Evolutionary conservation across 352 stramenopile genomes (phyloP), one percentile per base, ranked within the genome.

Genomic region (Phytopythium chamaehyphon): DNA sequence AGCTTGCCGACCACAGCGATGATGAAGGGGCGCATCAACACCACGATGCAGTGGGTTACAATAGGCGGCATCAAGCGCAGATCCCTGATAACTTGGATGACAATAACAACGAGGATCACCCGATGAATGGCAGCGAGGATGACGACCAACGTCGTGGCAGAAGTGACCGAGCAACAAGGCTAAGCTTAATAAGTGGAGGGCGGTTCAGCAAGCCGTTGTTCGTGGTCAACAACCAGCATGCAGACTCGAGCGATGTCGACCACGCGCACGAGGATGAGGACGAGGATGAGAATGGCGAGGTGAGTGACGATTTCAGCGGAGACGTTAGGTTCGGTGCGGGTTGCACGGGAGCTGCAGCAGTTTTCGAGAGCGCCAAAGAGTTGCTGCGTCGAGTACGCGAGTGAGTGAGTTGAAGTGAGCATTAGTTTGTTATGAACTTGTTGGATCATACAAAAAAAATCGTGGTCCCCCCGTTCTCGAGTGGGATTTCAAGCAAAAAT

Each of bases 401-500:
- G 24, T 49, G 43, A 49, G 15, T 33, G 28, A 33, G 28, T 9
- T 33, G 28, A 33, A 33, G 28, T 33, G 9, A 9, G 5, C 28
- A 33, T 33, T 5, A 9, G 9, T 33, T 33, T 33, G 28, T 5
- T 33, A 33, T 33, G 28, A 33, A 33, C 9, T 5, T 10, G 28
- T 38, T 49, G 11, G 11, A 24, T 47, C 40, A 16, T 38, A 38
- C 6, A 6, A 38, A 11, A 8, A 10, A 39, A 24, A 23, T 49
- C 38, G 43, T 28, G 45, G 45, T 46, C 59, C 66, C 62, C 53
- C 54, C 22, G 24, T 26, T 28, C 21, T 19, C 37, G 50, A 28
- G 36, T 23, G 61, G 59, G 40, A 71, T 39, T 61, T 67, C 51
- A 66, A 58, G 53, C 55, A 86, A 86, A 87, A 87, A 86, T 87